Conservation (phyloP, 768 basidiomycete genomes). For the Lactarius vividus region DNA sequence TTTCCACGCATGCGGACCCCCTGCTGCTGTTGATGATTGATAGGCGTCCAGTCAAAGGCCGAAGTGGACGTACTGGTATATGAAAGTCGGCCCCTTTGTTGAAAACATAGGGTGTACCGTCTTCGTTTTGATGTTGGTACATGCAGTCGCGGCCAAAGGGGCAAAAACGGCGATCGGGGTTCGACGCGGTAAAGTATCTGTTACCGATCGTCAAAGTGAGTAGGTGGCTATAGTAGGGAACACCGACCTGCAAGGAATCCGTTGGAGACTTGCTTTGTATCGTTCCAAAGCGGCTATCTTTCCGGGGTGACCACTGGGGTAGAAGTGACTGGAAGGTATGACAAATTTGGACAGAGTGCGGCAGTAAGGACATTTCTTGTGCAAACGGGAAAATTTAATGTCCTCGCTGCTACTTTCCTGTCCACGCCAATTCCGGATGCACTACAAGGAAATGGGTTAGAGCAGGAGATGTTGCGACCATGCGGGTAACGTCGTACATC, state of each 20-base stretch:
- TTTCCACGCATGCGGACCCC: constrained; percentile 4
- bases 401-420: constrained; percentile 51
- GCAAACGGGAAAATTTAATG: constrained; percentile 52
- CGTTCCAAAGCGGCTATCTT: constrained; percentile 51
- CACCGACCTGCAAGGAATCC: constrained; percentile 62
- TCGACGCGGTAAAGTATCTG: constrained; percentile 64
- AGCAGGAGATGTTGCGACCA: not conserved
- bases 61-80: constrained; percentile 45
- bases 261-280: constrained; percentile 74
- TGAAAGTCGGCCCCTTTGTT: constrained; percentile 50
- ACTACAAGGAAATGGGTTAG: constrained; percentile 41
- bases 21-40: constrained; percentile 19
- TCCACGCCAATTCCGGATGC: constrained; percentile 77
- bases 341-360: constrained; percentile 64
- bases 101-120: constrained; percentile 62
- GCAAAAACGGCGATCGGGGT: constrained; percentile 51
- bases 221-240: not conserved
- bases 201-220: not conserved
- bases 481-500: constrained; percentile 41
- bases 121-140: constrained; percentile 65
- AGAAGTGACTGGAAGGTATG: constrained; percentile 71
- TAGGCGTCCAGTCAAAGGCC: too few species aligned
- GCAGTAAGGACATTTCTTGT: constrained; percentile 80
- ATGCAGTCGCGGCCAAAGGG: constrained; percentile 83
- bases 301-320: constrained; percentile 48